Conservation (phyloP, 2,329 filamentous ascomycete species). For the Botrytis aclada region DNA sequence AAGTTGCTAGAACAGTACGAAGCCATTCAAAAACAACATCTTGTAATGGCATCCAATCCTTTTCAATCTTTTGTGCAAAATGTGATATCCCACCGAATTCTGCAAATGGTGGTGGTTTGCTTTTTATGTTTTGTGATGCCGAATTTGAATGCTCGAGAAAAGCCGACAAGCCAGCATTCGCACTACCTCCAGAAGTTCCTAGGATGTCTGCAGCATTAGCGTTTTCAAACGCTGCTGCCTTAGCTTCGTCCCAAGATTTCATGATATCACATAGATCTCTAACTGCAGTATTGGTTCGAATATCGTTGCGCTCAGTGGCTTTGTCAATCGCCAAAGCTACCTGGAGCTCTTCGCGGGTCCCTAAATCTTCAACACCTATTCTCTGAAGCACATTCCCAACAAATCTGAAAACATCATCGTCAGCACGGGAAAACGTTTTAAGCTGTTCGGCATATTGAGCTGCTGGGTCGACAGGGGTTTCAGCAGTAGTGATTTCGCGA, state of each 20-base stretch:
- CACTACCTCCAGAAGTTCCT: slow-evolving; percentile 32
- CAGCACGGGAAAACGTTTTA: slow-evolving; percentile 38
- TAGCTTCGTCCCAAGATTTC: slow-evolving; percentile 41
- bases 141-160: slow-evolving; percentile 63
- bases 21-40: slow-evolving; percentile 61
- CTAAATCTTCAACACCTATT: slow-evolving; percentile 35
- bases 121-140: slow-evolving; percentile 48
- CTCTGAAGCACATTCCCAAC: slow-evolving; percentile 32
- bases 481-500: slow-evolving; percentile 51
- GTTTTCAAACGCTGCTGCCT: slow-evolving; percentile 37
- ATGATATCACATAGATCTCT: slow-evolving; percentile 41
- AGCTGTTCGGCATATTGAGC: slow-evolving; percentile 53
- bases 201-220: slow-evolving; percentile 37
- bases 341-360: slow-evolving; percentile 33
- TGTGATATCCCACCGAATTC: slow-evolving; percentile 50
- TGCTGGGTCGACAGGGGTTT: slow-evolving; percentile 50
- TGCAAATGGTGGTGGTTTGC: slow-evolving; percentile 47
- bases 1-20: slow-evolving; percentile 48
- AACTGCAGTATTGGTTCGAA: slow-evolving; percentile 33
- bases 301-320: slow-evolving; percentile 24
- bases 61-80: slow-evolving; percentile 51
- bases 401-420: slow-evolving; percentile 36
- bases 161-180: slow-evolving; percentile 51
- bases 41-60: slow-evolving; percentile 51
- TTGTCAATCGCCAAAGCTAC: slow-evolving; percentile 27